A percentile compares a stretch with the other conserved stretches of the same genome.
Evolutionary conservation across 148 eudicot species (phyloP).

Genomic region (Rhododendron kiyosumense): DNA sequence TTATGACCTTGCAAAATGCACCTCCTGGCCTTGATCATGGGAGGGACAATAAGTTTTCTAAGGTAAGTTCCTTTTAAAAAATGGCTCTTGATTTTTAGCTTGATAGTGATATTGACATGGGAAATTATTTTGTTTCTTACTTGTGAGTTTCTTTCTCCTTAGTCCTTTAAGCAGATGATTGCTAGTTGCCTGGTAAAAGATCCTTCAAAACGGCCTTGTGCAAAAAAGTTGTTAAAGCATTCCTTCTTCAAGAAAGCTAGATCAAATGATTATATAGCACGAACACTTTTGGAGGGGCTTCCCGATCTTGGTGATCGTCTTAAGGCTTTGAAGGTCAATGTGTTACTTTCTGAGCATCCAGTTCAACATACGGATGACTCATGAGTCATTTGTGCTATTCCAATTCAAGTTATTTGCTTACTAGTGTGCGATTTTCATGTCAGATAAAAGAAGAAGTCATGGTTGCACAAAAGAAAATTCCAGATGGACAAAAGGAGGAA

Average conservation of each 20-base stretch:
- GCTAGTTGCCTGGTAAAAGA: slow-evolving; percentile 97
- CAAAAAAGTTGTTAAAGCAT: slow-evolving; percentile 77
- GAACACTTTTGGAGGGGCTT: slow-evolving; percentile 73
- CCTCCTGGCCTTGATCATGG: slow-evolving; percentile 94
- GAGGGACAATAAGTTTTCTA: slow-evolving; percentile 77
- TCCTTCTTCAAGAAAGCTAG: slow-evolving; percentile 86
- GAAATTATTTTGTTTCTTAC: not conserved
- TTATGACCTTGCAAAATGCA: slow-evolving; percentile 94
- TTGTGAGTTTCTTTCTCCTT: not conserved
- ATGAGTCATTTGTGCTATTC: too few species aligned
- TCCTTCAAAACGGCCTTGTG: slow-evolving; percentile 81
- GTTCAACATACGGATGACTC: too few species aligned
- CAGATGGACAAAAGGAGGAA: slow-evolving; percentile 87
- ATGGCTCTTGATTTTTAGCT: not conserved
- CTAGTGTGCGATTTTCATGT: not conserved
- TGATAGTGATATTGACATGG: not conserved
- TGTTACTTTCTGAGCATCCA: not conserved
- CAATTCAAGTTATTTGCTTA: not conserved
- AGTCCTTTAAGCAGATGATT: slow-evolving; percentile 96
- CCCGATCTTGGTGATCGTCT: slow-evolving; percentile 82
- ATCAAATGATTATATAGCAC: slow-evolving; percentile 65
- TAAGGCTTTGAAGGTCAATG: slow-evolving; percentile 61
- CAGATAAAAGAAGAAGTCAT: slow-evolving; percentile 90
- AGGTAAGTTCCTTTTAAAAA: slow-evolving; percentile 33
- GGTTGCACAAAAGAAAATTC: slow-evolving; percentile 96